These are phyloP conservation scores for Zopfia rhizophila DNA, from an alignment of 2,329 filamentous ascomycete species.

Conservation along the genomic window DNA sequence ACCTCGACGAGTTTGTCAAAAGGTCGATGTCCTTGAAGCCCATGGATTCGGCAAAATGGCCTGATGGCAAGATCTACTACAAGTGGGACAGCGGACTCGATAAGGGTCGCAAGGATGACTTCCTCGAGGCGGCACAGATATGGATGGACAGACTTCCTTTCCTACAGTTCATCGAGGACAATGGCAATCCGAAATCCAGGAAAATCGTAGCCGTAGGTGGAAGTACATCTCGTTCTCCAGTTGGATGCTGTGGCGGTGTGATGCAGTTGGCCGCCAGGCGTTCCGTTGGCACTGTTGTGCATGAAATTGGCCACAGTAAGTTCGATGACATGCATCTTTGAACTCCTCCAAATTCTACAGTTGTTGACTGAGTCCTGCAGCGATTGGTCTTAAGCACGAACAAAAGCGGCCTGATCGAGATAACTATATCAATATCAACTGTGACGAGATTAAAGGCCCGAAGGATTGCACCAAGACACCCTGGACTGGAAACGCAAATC, in stretches of 20 bases:
- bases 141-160: slow-evolving; percentile 24
- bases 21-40: too few relatives aligned
- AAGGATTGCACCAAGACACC: slow-evolving; percentile 17
- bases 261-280: slow-evolving; percentile 11
- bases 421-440: slow-evolving; percentile 19
- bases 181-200: too few relatives aligned
- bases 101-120: slow-evolving; percentile 14
- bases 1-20: too few relatives aligned
- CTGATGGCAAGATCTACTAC: slow-evolving; percentile 15
- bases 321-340: too few relatives aligned
- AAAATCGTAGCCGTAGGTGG: too few relatives aligned
- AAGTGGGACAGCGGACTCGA: slow-evolving; percentile 20
- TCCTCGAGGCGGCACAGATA: slow-evolving; percentile 16
- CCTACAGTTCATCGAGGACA: slow-evolving; percentile 17
- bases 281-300: slow-evolving; percentile 14
- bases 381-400: slow-evolving; percentile 25
- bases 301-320: slow-evolving; percentile 28
- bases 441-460: slow-evolving; percentile 13
- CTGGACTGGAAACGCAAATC: too few relatives aligned
- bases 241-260: slow-evolving; percentile 3
- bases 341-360: not conserved
- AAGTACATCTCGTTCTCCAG: too few relatives aligned
- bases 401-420: slow-evolving; percentile 26
- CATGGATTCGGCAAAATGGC: slow-evolving; percentile 19
- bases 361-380: too few relatives aligned